These are phyloP conservation scores for Tetrahymena borealis DNA, from an alignment of 73 alveolate genomes.

Conservation along the genomic window DNA sequence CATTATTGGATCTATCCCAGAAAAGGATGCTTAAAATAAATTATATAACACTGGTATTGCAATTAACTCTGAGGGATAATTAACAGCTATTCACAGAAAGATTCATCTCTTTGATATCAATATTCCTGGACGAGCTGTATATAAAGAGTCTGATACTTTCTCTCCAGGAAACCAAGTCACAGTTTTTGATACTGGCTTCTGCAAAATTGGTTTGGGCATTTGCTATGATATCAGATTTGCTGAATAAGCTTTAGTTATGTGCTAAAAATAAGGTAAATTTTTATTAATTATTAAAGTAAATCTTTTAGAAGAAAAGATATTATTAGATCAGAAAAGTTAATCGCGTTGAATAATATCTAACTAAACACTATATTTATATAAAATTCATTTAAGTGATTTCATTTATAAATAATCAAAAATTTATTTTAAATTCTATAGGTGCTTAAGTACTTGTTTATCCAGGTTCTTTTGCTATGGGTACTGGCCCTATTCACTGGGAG, in stretches of 20 bases:
- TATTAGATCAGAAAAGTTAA: neutral
- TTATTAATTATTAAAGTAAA: neutral
- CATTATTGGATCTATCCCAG: conserved; percentile 92
- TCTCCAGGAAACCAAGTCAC: conserved; percentile 67
- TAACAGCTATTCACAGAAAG: conserved; percentile 73
- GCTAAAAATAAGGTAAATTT: conserved; percentile 17
- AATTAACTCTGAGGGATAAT: conserved; percentile 70
- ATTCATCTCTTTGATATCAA: conserved; percentile 90
- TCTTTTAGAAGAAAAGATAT: neutral
- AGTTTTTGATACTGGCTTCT: conserved; percentile 74
- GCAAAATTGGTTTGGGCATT: conserved; percentile 92
- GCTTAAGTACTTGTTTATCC: conserved; percentile 81
- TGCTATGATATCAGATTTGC: conserved; percentile 95
- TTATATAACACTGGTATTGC: conserved; percentile 77
- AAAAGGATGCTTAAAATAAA: conserved; percentile 58
- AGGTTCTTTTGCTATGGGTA: conserved; percentile 83
- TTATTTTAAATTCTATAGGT: conserved; percentile 20
- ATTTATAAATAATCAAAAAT: too few species aligned
- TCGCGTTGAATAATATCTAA: neutral
- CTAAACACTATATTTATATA: neutral
- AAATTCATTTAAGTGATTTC: neutral
- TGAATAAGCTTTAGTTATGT: conserved; percentile 78
- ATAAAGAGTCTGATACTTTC: conserved; percentile 78
- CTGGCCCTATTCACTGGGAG: conserved; percentile 96
- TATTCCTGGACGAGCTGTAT: conserved; percentile 79